Evolutionary conservation across 208 protist genomes (phyloP).

Genomic region (Crithidia sp.): DNA sequence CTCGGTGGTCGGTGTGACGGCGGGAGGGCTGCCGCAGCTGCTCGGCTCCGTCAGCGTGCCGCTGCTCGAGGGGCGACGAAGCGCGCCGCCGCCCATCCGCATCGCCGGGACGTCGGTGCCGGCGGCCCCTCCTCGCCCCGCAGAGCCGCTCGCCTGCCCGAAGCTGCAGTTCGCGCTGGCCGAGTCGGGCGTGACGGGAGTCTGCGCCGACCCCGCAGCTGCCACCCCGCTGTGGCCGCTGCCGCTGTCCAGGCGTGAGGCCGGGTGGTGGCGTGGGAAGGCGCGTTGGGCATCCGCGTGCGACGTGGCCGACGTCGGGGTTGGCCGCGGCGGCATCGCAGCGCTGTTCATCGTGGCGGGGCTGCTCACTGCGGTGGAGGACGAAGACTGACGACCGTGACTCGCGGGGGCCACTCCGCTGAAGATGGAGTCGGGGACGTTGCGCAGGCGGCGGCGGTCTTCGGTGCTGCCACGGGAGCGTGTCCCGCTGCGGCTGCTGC

Average conservation of each 20-base stretch:
- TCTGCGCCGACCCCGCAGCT: too few relatives aligned
- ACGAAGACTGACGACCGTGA: not conserved
- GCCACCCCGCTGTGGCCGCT: not conserved
- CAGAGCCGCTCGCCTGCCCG: not conserved
- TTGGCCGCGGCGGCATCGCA: not conserved
- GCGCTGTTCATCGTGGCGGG: not conserved
- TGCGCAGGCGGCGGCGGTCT: not conserved
- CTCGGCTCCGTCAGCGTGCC: not conserved
- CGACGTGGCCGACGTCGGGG: slow-evolving; percentile 6
- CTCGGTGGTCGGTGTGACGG: slow-evolving; percentile 25
- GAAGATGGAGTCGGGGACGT: slow-evolving; percentile 10
- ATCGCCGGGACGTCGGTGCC: not conserved
- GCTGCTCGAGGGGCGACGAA: not conserved
- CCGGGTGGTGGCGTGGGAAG: not conserved
- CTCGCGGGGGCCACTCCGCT: not conserved
- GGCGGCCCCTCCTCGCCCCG: not conserved
- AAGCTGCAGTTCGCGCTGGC: not conserved
- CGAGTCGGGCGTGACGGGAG: not conserved
- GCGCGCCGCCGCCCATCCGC: not conserved
- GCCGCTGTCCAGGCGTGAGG: not conserved
- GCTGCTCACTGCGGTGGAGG: slow-evolving; percentile 1
- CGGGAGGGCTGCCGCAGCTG: not conserved
- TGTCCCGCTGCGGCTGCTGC: slow-evolving; percentile 7
- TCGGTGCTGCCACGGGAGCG: not conserved
- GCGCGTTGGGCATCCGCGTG: not conserved